Conservation (phyloP, 2,329 filamentous ascomycete genomes). For the Chaetomium sp. region DNA sequence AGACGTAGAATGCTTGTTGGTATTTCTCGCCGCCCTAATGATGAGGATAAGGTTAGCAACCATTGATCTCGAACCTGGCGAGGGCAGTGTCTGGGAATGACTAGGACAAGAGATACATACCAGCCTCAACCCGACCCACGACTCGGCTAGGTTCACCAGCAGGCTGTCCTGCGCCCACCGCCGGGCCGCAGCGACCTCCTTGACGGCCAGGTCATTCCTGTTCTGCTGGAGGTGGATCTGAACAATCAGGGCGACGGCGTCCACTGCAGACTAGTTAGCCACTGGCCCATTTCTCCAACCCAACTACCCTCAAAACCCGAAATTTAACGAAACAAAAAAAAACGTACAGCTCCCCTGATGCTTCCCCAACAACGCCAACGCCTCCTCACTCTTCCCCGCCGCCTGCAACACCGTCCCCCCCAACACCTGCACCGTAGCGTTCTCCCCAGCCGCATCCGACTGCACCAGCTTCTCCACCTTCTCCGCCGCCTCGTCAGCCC, state of each 20-base stretch:
- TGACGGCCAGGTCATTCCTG: slow-evolving; percentile 79
- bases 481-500: slow-evolving; percentile 55
- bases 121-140: slow-evolving; percentile 85
- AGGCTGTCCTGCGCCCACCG: slow-evolving; percentile 94
- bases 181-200: slow-evolving; percentile 79
- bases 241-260: slow-evolving; percentile 77
- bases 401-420: slow-evolving; percentile 76
- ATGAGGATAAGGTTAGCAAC: neutral
- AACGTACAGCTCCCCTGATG: slow-evolving; percentile 79
- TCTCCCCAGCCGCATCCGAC: slow-evolving; percentile 59
- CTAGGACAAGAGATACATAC: slow-evolving; percentile 40
- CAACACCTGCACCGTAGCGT: slow-evolving; percentile 72
- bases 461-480: slow-evolving; percentile 61
- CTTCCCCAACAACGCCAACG: slow-evolving; percentile 68
- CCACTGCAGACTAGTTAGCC: slow-evolving; percentile 38
- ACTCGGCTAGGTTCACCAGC: slow-evolving; percentile 88
- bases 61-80: no score
- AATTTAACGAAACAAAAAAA: neutral
- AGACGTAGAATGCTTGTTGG: slow-evolving; percentile 95
- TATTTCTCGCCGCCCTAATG: slow-evolving; percentile 84
- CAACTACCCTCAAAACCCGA: no score
- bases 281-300: slow-evolving; percentile 7
- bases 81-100: slow-evolving; percentile 14
- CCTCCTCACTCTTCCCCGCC: slow-evolving; percentile 77
- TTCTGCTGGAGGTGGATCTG: slow-evolving; percentile 93